These are phyloP conservation scores for Dicorynia guianensis DNA, from an alignment of 306 rosid species.

Conservation along the genomic window DNA sequence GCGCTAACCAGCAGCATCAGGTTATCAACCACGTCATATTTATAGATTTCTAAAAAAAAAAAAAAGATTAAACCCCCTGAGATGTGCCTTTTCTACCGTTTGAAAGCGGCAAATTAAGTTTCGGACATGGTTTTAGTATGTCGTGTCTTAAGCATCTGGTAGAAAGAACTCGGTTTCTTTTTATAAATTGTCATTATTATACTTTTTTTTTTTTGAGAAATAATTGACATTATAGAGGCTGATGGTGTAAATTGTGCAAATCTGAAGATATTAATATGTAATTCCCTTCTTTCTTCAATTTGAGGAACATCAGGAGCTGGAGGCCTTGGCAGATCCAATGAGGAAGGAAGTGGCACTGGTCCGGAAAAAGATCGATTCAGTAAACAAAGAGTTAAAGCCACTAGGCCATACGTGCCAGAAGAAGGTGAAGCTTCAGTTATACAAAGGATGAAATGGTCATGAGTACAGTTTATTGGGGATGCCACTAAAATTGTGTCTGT, in stretches of 20 bases:
- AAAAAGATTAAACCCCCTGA: not conserved
- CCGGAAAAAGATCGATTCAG: slow-evolving; percentile 63
- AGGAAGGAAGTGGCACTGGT: slow-evolving; percentile 75
- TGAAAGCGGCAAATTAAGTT: not conserved
- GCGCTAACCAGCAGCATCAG: not conserved
- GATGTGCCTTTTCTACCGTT: not conserved
- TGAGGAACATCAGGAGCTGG: slow-evolving; percentile 82
- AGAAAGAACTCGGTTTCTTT: no score
- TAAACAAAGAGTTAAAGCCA: slow-evolving; percentile 75
- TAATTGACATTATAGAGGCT: not conserved
- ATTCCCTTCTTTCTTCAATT: no score
- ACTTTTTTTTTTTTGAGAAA: no score
- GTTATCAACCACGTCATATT: slow-evolving; percentile 18
- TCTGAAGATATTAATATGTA: no score
- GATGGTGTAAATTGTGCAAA: not conserved
- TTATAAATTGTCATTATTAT: no score
- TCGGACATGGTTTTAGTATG: no score
- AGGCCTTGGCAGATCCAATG: slow-evolving; percentile 95
- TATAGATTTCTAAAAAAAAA: slow-evolving; percentile 11
- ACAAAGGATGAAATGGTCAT: slow-evolving; percentile 8
- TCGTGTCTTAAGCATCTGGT: no score
- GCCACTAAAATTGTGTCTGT: slow-evolving; percentile 28
- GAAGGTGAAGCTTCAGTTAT: slow-evolving; percentile 50
- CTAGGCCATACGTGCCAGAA: slow-evolving; percentile 69
- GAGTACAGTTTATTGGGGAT: not conserved